phyloP scores from a whole-genome alignment of 139 green algal genomes.

The Chlorella sp. region DNA sequence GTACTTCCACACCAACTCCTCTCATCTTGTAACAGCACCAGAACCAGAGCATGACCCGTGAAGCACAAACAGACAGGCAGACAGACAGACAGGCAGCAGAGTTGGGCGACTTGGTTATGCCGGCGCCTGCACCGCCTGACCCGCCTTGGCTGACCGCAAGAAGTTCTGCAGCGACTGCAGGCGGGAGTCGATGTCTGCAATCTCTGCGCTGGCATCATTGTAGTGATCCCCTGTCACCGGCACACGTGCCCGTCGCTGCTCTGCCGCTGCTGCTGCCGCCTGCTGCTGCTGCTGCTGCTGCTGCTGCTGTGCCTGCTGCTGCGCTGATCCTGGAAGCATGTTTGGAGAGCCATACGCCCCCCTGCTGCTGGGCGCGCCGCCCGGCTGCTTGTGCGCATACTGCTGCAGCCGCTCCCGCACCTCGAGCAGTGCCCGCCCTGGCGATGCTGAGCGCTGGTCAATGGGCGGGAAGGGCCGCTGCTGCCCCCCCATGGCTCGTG shows the following conservation, averaged over 20 bases:
- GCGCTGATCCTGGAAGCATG: neutral
- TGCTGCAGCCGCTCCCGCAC: slow-evolving; percentile 74
- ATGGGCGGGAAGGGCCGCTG: neutral
- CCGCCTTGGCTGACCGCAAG: slow-evolving; percentile 70
- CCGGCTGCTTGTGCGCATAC: slow-evolving; percentile 22
- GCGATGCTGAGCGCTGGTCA: slow-evolving; percentile 56
- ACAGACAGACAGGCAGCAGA: no score
- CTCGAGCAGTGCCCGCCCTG: slow-evolving; percentile 73
- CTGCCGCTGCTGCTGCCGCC: neutral
- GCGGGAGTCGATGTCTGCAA: slow-evolving; percentile 85
- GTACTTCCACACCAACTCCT: no score
- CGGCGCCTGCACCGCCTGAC: neutral
- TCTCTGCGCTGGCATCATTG: slow-evolving; percentile 72
- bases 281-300: neutral
- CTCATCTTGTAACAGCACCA: no score
- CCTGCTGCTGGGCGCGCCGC: neutral
- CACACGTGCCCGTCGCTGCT: neutral
- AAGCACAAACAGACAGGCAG: no score
- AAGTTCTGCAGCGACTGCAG: slow-evolving; percentile 86
- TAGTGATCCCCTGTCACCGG: slow-evolving; percentile 38
- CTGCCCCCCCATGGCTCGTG: neutral
- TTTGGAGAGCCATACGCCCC: neutral
- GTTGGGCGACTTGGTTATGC: neutral
- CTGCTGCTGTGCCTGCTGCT: neutral
- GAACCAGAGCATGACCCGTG: no score